Evolutionary conservation across 2,329 filamentous ascomycete species (phyloP), one percentile per base, ranked within the genome.

Genomic region (Arthrocladium fulminans): DNA sequence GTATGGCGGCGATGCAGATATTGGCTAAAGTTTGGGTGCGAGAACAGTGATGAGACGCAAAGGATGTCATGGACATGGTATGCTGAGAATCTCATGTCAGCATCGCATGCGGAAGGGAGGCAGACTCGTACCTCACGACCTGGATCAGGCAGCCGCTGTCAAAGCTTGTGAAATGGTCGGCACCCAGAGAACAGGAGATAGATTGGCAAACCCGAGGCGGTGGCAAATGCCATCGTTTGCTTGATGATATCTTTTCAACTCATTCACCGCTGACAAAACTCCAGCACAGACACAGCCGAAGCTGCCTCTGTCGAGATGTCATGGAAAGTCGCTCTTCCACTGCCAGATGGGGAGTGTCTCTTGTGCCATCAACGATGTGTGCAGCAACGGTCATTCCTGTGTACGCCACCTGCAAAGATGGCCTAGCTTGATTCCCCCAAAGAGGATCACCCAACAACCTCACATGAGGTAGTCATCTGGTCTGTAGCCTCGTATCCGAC

Each of bases 221-320:
- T 39, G 1, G 68, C 61, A 2, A 67, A 47, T 0, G 47, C 52
- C 59, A 69, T 65, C 8, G 61, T 49, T 0, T 66, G 66, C 13
- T 57, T 53, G n/a, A 70, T 60, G 22, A 66, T 61, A n/a, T n/a
- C 15, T 59, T 64, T 45, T 67, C 59, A 0, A 64, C 62, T 60
- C 62, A 65, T 0, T 68, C 48, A 0, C 63, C 61, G 3, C 55
- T 58, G 3, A 68, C 63, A 4, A 70, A 55, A 1, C 66, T 64
- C 12, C 58, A 56, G 47, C 67, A 70, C 13, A 70, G 63, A 49
- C 64, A 69, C 15, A 69, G 45, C 65, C 63, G 65, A 4, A 56
- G 48, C 7, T 46, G 46, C 1, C 59, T 57, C 13, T 66, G 58
- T 2, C 57, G 57, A 2, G 54, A 34, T 1, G 56, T 57, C 58